Evolutionary conservation across 1,139 yeast genomes (phyloP), one percentile per base, ranked within the genome.

Genomic region (Diutina ranongensis): DNA sequence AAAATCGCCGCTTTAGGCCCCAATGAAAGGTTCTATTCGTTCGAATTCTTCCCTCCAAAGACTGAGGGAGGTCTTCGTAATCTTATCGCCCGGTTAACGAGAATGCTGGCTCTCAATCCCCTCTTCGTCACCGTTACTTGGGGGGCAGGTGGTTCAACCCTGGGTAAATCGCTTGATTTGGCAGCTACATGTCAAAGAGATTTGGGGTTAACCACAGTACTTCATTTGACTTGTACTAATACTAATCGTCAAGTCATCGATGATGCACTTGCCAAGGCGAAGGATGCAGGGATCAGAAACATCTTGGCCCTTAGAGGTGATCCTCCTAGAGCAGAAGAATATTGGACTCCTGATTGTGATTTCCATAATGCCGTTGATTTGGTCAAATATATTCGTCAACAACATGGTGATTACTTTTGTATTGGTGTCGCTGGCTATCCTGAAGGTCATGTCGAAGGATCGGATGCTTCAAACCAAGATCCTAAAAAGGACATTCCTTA

Each of bases 81-180:
- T 62, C 67, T 92, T 51, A 68, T 85, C 45, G 87, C 89, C 33
- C 81, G 99, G 63, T 77, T 92, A 63, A 78, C 78, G 57, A 80
- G 99, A 58, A 83, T 92, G 94, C 78, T 84, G 56, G 83, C 84
- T 2, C 67, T 92, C 52, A 89, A 88, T 47, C 97, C 97, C 2
- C 65, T 83, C 21, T 94, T 92, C 60, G 81, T 89, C 46, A 86
- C 96, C 2, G 83, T 94, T 10, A 94, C 99, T 0, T 92, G 98
- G 97, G 98, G 98, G 27, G 97, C 98, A 8, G 97, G 97, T 35
- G 98, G 98, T 1, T 80, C 95, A 2, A 88, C 97, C 4, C 80
- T 94, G 46, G 83, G 78, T 47, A 88, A 87, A 64, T 84, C 97
- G 0, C 64, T 92, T 50, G 94, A 85, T 45, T 68, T 92, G 49